These are phyloP conservation scores for Russula lepida DNA, from an alignment of 768 basidiomycete genomes.

Conservation along the genomic window DNA sequence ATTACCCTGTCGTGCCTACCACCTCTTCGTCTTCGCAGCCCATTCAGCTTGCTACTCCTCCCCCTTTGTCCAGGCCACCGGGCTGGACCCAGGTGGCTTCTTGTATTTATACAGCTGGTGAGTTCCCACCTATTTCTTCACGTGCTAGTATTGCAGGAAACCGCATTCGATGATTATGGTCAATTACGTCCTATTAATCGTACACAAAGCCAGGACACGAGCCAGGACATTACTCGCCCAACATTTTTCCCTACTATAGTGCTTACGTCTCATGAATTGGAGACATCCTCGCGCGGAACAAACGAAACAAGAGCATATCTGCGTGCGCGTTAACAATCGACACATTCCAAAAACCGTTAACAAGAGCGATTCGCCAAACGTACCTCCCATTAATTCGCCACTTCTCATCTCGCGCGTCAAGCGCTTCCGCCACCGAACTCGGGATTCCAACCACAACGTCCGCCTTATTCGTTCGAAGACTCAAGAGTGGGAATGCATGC, in stretches of 20 bases:
- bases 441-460: slow-evolving; percentile 84
- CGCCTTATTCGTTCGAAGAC: slow-evolving; percentile 90
- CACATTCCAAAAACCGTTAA: background rate
- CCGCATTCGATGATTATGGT: too few species aligned
- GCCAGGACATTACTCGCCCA: background rate
- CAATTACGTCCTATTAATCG: too few species aligned
- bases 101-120: too few species aligned
- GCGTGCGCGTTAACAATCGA: background rate
- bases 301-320: slow-evolving; percentile 17
- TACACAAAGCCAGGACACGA: background rate
- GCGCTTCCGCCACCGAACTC: slow-evolving; percentile 53
- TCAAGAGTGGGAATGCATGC: slow-evolving; percentile 72
- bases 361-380: slow-evolving; percentile 20
- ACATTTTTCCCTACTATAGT: background rate
- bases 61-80: too few species aligned
- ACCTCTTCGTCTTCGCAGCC: too few species aligned
- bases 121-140: too few species aligned
- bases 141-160: too few species aligned
- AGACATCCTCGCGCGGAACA: background rate
- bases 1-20: too few species aligned
- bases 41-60: too few species aligned
- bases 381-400: slow-evolving; percentile 82
- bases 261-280: background rate
- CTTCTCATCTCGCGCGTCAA: slow-evolving; percentile 56
- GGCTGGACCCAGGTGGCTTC: too few species aligned